A percentile compares a stretch with the other conserved stretches of the same genome.
phyloP scores from a whole-genome alignment of 768 basidiomycete genomes.

The Rhodotorula babjevae region DNA sequence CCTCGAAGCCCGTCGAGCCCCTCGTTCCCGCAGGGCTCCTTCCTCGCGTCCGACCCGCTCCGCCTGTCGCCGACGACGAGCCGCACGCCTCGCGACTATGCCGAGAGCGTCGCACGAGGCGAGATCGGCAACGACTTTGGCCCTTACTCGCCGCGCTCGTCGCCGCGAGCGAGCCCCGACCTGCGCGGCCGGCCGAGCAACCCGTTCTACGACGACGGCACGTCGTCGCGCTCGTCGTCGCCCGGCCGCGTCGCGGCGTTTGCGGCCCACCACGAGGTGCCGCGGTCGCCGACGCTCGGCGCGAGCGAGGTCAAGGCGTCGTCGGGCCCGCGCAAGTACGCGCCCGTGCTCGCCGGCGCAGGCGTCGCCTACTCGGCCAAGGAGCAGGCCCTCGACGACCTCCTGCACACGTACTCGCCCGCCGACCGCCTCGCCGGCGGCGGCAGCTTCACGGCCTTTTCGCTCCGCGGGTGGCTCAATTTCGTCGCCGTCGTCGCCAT shows the following conservation, averaged over 20 bases:
- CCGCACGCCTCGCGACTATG: too few relatives aligned
- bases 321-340: not conserved
- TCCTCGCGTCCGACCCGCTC: too few relatives aligned
- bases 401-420: constrained; percentile 65
- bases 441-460: constrained; percentile 48
- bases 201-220: constrained; percentile 4
- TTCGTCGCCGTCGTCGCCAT: constrained; percentile 67
- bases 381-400: constrained; percentile 84
- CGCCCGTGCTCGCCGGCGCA: not conserved
- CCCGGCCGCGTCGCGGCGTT: too few relatives aligned
- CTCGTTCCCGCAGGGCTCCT: too few relatives aligned
- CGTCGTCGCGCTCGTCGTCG: not conserved
- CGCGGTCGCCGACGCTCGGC: not conserved
- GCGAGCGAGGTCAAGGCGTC: not conserved
- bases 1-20: too few relatives aligned
- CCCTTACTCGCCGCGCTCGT: constrained; percentile 12
- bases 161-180: constrained; percentile 10
- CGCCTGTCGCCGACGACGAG: too few relatives aligned
- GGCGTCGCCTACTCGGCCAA: constrained; percentile 45
- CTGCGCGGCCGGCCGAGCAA: constrained; percentile 5
- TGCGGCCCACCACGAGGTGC: too few relatives aligned
- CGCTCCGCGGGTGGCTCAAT: constrained; percentile 77
- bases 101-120: constrained; percentile 12
- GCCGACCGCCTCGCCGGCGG: constrained; percentile 10
- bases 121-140: constrained; percentile 30